Base-by-base conservation (phyloP, 768 basidiomycete species). In the Tricholoma sp. region DNA sequence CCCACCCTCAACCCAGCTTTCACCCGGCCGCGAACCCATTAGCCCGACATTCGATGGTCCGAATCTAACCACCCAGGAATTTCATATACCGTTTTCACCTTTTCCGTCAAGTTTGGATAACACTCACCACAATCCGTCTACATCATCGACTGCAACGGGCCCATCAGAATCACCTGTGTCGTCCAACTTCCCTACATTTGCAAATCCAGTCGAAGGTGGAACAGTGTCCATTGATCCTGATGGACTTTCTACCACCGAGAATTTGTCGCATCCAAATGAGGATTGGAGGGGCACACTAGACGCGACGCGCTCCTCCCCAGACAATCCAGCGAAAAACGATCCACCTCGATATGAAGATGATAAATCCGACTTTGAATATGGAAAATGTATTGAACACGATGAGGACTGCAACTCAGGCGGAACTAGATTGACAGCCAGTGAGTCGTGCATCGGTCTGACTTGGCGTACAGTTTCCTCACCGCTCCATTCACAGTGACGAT, bases 161-260 rank as follows among this genome's bases (percentile, higher is more conserved):
- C 61, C 57, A 21, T 37, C 53, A 12, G 61, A 63, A 10, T 75
- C 73, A 39, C 62, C 58, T 3, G 63, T 67, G 14, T 74, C 73
- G 16, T 71, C 71, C 18, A 61, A 66, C 2, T 72, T 72, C 24
- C 74, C 76, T 8, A 71, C 69, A 2, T 73, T 72, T 60, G 66
- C 63, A 6, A 66, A 66, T 52, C 68, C 67, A n/a, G 55, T 55
- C 8, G 35, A 51, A 18, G 54, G 32, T 34, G 56, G 59, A 8
- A 54, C 57, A 2, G 47, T 59, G 6, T 50, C 61, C 3, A 35
- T 61, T n/a, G 55, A 61, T 18, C 34, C 50, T 5, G 60, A 59
- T 27, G 56, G 59, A 27, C 35, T 29, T 51, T 59, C 64, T 4
- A 19, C 55, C 10, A 52, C 14, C 8, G 52, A 43, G 22, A 53